Evolutionary conservation across 2,329 filamentous ascomycete genomes (phyloP), one percentile per base, ranked within the genome.

Genomic region (Mycosphaerella sp.): DNA sequence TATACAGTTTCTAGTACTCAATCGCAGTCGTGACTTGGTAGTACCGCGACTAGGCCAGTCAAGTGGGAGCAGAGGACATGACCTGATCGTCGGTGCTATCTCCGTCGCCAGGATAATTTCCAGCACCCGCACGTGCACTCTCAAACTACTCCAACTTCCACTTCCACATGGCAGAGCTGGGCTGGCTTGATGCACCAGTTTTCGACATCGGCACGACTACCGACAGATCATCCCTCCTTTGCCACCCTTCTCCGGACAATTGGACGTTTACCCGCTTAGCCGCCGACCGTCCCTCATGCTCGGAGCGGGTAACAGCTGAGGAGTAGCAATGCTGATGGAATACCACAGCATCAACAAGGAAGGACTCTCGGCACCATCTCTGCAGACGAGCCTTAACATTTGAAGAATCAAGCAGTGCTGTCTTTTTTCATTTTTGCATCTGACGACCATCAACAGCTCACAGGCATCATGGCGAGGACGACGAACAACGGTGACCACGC

Each of bases 401-500:
- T 41, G 39, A 11, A 41, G 14, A 41, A n/a, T 8, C 39, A n/a
- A 41, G 9, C 14, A 6, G 7, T n/a, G 11, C 26, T 12, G 43
- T 11, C 43, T 45, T 17, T 32, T 41, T 12, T 7, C 41, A 43
- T 43, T 21, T 21, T 23, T 34, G 40, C 46, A 48, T 48, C 34
- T 26, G 34, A 48, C 36, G 32, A 38, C 23, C n/a, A n/a, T 38
- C 46, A 48, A 48, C 46, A 48, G 21, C 29, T 17, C 10, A 14
- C 46, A 39, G 32, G 26, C 43, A 48, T 21, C 8, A 48, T 48
- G 46, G 26, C 46, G 21, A 31, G 46, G 17, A 14, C 34, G 23
- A 48, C 46, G 29, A 48, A 48, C 46, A 34, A 34, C 11, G 46
- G 46, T 14, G 26, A 40, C 21, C 46, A 48, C 29, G 32, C 46